Conservation (phyloP, 148 eudicot genomes). For the Rhododendron simsii region DNA sequence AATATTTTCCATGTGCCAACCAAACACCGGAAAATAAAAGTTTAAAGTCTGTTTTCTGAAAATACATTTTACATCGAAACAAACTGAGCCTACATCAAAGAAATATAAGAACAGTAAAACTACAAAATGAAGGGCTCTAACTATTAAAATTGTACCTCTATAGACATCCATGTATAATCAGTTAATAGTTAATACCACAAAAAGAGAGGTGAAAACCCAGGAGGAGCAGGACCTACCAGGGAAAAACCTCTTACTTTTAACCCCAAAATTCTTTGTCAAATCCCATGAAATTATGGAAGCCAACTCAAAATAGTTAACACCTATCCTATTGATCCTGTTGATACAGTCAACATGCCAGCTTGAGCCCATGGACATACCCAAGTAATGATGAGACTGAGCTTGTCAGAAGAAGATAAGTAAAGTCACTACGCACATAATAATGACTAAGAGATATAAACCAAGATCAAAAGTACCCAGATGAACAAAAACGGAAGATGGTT, state of each 20-base stretch:
- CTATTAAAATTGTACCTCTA: not conserved
- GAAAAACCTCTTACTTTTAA: not conserved
- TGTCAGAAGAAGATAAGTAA: not conserved
- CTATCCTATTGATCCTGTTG: not conserved
- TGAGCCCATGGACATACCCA: not conserved
- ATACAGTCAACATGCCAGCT: not conserved
- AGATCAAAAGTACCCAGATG: not conserved
- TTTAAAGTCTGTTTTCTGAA: too few relatives aligned
- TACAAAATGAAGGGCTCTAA: not conserved
- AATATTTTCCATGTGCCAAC: too few relatives aligned
- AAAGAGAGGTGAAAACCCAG: not conserved
- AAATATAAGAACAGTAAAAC: not conserved
- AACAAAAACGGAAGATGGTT: not conserved
- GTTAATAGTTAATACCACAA: not conserved
- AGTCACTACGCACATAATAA: not conserved
- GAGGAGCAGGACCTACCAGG: not conserved
- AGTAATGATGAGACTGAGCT: not conserved
- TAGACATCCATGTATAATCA: not conserved
- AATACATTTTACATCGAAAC: too few relatives aligned
- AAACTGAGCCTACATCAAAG: not conserved
- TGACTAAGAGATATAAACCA: not conserved
- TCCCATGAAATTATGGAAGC: not conserved
- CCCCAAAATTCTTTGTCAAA: not conserved
- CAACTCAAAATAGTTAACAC: not conserved
- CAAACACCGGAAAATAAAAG: too few relatives aligned